Evolutionary conservation across 176 grass and related monocot genomes (phyloP).

Genomic region (Oryza punctata): DNA sequence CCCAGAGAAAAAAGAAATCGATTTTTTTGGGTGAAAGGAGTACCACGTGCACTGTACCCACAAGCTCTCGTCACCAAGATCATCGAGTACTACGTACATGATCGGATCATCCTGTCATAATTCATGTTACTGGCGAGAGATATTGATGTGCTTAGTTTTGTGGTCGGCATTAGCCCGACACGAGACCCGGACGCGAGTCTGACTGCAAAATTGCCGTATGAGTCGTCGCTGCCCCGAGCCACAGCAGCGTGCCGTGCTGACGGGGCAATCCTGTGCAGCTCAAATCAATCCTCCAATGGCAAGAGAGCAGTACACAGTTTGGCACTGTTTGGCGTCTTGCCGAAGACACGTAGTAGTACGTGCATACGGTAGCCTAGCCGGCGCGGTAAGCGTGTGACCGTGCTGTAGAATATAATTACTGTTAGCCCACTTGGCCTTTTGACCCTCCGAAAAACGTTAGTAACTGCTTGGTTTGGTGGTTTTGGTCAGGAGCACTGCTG

Average conservation of each 20-base stretch:
- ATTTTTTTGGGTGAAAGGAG: too few species aligned
- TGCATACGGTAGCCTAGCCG: background rate
- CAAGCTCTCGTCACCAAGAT: too few species aligned
- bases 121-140: too few species aligned
- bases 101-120: too few species aligned
- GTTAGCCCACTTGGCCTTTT: background rate
- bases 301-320: background rate
- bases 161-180: background rate
- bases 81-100: background rate
- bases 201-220: background rate
- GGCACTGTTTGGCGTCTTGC: background rate
- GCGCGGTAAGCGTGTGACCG: background rate
- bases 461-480: too few species aligned
- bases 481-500: too few species aligned
- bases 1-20: too few species aligned
- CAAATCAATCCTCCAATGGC: background rate
- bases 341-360: slow-evolving; percentile 1
- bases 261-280: background rate
- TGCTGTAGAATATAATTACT: background rate
- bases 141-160: background rate
- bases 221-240: background rate
- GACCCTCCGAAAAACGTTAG: background rate
- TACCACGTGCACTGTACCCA: too few species aligned
- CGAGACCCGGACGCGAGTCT: background rate
- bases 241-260: background rate